Base-by-base conservation (phyloP, 805 yeast species). In the Candida suzukii region DNA sequence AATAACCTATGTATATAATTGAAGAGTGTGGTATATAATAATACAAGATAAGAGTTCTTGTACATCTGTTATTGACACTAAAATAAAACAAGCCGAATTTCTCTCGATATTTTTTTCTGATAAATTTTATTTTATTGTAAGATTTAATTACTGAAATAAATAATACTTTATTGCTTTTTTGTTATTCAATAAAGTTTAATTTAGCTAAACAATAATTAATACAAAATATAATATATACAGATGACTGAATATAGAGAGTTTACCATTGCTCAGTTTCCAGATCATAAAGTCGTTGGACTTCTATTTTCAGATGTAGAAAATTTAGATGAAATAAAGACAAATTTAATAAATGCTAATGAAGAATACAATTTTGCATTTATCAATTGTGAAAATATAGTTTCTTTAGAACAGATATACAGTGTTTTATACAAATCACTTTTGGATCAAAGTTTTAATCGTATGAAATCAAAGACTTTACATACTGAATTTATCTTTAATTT, bases 401-500 rank as follows among this genome's bases (percentile, higher is more conserved):
- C 87, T 0, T 40, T 66, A 14, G 87, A 83, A 46, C 93, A 83
- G 48, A 49, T 87, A 12, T 63, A 68, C 40, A 67, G 80, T 37
- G 79, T 86, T 1, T 57, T 80, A 1, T 77, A 81, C 54, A 73
- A 80, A 47, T 74, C 86, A 2, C 50, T 85, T 2, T 57, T 70
- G 13, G 88, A 83, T 55, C 50, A 58, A 20, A 55, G 55, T 1
- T 64, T 67, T 29, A 74, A 67, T 13, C 67, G 60, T 18, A 68
- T 76, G 67, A 71, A 80, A 48, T 80, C 95, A 10, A 78, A 73
- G 48, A 71, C 79, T 1, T 50, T 86, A 26, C 83, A 84, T 53
- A 79, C 93, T 0, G 95, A 87, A 52, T 67, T 83, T 31, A 73
- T 85, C 20, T 74, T 80, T 52, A 74, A 79, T 43, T 63, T 87